Conservation (phyloP, 108 stramenopile genomes). For the Licmophora abbreviata region DNA sequence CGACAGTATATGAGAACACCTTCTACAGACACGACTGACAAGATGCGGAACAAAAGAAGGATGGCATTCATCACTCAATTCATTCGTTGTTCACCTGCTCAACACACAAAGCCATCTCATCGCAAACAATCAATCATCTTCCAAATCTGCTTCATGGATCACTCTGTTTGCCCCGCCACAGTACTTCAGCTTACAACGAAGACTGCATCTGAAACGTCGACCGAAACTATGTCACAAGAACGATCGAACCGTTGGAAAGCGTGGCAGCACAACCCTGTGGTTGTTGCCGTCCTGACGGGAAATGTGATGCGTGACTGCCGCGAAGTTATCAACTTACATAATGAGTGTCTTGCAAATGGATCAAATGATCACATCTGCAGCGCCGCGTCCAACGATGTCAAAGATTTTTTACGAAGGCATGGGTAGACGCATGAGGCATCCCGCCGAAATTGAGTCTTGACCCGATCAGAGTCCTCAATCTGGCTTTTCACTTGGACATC, state of each 20-base stretch:
- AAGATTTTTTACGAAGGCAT: no score
- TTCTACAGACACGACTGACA: no score
- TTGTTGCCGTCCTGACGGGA: neutral
- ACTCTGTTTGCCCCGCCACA: no score
- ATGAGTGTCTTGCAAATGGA: neutral
- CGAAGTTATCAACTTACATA: neutral
- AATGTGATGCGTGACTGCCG: neutral
- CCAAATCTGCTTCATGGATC: no score
- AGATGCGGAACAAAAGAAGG: no score
- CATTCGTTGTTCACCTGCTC: no score
- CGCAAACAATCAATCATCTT: no score
- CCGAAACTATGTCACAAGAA: neutral
- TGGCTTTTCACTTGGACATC: neutral
- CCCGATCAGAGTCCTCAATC: neutral
- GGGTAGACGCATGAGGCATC: neutral
- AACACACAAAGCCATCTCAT: no score
- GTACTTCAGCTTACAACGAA: no score
- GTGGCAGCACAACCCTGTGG: neutral
- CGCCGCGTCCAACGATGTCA: neutral
- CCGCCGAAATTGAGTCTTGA: neutral
- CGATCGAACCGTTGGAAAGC: no score
- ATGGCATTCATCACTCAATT: no score
- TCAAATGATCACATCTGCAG: neutral
- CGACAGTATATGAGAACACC: no score
- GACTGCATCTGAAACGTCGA: neutral